phyloP scores from a whole-genome alignment of 768 basidiomycete genomes.

The Kwoniella shandongensis region DNA sequence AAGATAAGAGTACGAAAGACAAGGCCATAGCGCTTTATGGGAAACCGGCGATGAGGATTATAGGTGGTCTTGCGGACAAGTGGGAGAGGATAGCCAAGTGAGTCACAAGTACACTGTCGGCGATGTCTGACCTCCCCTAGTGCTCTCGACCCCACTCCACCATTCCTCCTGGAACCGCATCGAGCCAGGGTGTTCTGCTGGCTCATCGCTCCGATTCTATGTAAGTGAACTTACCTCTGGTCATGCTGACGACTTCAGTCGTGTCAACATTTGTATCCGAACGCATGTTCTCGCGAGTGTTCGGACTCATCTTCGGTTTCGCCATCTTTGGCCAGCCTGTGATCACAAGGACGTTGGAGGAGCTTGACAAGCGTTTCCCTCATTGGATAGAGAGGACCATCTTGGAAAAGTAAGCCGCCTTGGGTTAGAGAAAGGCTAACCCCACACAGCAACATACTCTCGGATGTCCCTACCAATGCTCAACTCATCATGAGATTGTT shows the following conservation, averaged over 20 bases:
- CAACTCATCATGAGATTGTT: slow-evolving; percentile 57
- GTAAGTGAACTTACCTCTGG: slow-evolving; percentile 2
- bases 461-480: slow-evolving; percentile 57
- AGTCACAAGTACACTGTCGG: slow-evolving; percentile 7
- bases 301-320: slow-evolving; percentile 53
- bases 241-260: slow-evolving; percentile 23
- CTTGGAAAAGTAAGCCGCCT: slow-evolving; percentile 55
- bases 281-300: slow-evolving; percentile 48
- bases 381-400: slow-evolving; percentile 55
- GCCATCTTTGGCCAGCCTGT: slow-evolving; percentile 57
- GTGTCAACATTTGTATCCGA: slow-evolving; percentile 50
- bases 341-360: slow-evolving; percentile 42
- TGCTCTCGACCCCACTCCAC: slow-evolving; percentile 55
- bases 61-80: slow-evolving; percentile 55
- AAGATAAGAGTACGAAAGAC: slow-evolving; percentile 46
- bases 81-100: slow-evolving; percentile 56
- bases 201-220: slow-evolving; percentile 47
- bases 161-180: slow-evolving; percentile 49
- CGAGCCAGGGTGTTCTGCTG: slow-evolving; percentile 49
- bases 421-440: not conserved
- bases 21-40: slow-evolving; percentile 52
- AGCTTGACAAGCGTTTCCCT: slow-evolving; percentile 53
- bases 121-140: slow-evolving; percentile 28
- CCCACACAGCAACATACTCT: slow-evolving; percentile 50
- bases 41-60: slow-evolving; percentile 52